These are phyloP conservation scores for Boletus edulis DNA, from an alignment of 768 basidiomycete genomes.

Conservation along the genomic window DNA sequence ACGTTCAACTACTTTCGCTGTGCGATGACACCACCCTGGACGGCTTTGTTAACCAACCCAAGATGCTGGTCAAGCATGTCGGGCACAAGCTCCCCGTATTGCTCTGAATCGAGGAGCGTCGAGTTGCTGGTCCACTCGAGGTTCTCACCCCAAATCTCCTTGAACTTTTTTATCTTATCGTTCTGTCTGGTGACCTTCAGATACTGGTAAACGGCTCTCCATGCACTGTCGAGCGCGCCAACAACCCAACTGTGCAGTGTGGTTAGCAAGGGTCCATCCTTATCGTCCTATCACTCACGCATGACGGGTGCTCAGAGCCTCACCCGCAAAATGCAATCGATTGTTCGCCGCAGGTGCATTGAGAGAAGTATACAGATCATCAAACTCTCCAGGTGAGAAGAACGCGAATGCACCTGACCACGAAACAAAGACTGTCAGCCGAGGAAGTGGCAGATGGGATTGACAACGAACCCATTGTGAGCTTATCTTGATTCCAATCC, in stretches of 20 bases:
- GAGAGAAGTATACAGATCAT: conserved; percentile 30
- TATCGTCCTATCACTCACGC: conserved; percentile 26
- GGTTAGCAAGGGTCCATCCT: not conserved
- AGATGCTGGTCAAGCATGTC: too few relatives aligned
- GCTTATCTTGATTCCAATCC: conserved; percentile 35
- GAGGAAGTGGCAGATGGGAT: not conserved
- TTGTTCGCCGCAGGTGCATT: conserved; percentile 27
- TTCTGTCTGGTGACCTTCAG: conserved; percentile 13
- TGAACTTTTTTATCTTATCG: conserved; percentile 18
- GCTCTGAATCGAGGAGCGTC: too few relatives aligned
- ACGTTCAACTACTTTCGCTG: too few relatives aligned
- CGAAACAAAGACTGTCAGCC: not conserved
- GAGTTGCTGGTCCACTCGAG: conserved; percentile 22
- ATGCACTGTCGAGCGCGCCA: conserved; percentile 38
- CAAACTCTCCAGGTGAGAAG: conserved; percentile 41
- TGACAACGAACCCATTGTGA: conserved; percentile 32
- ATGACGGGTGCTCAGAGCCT: conserved; percentile 14
- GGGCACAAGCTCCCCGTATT: too few relatives aligned
- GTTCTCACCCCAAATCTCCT: conserved; percentile 31
- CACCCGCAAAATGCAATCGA: conserved; percentile 17
- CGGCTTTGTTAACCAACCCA: too few relatives aligned
- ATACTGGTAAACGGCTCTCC: conserved; percentile 32
- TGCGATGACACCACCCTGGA: too few relatives aligned
- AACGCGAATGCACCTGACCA: conserved; percentile 38
- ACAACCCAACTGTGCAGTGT: conserved; percentile 35